Evolutionary conservation across 2,329 filamentous ascomycete species (phyloP).

Genomic region (Fusarium duplospermum): DNA sequence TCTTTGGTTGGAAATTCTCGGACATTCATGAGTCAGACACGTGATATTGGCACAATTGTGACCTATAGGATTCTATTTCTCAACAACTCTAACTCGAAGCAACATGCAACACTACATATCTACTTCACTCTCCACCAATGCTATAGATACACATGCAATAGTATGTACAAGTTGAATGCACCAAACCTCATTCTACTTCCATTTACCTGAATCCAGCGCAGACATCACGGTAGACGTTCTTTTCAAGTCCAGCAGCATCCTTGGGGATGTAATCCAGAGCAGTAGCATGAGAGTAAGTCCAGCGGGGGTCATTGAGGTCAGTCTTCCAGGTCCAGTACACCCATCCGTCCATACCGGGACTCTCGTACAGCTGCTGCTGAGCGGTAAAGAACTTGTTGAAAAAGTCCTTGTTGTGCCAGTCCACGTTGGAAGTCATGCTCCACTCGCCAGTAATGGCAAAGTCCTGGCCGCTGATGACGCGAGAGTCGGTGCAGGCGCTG

Average conservation of each 20-base stretch:
- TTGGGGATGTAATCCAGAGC: conserved; percentile 23
- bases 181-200: not conserved
- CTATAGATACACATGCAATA: not conserved
- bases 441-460: conserved; percentile 32
- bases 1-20: not conserved
- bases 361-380: conserved; percentile 34
- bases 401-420: conserved; percentile 25
- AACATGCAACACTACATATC: not conserved
- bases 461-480: conserved; percentile 20
- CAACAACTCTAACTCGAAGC: too few relatives aligned
- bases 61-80: not conserved
- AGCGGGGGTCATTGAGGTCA: conserved; percentile 25
- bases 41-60: not conserved
- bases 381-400: conserved; percentile 33
- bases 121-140: not conserved
- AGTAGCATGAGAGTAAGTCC: conserved; percentile 34
- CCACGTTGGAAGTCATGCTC: conserved; percentile 29
- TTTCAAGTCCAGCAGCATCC: conserved; percentile 27
- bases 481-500: conserved; percentile 25
- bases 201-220: conserved; percentile 16
- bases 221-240: conserved; percentile 31
- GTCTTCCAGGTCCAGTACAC: conserved; percentile 38
- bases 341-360: conserved; percentile 31
- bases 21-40: not conserved
- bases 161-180: not conserved